Percentiles rank a stretch among this genome's conserved stretches.
These are phyloP conservation scores for Aspergillus coremiiformis DNA, from an alignment of 495 filamentous ascomycete genomes.

Conservation along the genomic window DNA sequence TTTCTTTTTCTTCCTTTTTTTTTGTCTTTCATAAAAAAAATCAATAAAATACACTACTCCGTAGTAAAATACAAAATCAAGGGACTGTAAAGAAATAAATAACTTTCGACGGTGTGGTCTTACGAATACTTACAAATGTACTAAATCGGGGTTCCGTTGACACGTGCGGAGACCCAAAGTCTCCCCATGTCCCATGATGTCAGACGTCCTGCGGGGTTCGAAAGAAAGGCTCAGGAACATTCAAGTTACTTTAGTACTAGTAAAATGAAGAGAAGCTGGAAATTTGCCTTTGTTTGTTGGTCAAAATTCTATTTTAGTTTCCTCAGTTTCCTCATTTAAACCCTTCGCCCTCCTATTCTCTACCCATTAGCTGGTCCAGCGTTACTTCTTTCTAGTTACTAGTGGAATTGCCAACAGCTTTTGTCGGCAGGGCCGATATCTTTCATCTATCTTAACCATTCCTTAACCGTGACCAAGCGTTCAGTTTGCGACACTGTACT, in stretches of 20 bases:
- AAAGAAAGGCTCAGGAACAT: slow-evolving; percentile 12
- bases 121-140: too few relatives aligned
- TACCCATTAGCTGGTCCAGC: not conserved
- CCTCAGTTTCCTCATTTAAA: not conserved
- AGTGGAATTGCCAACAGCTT: not conserved
- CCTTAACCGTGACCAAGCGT: not conserved
- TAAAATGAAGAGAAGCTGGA: slow-evolving; percentile 7
- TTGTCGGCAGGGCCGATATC: not conserved
- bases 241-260: too few relatives aligned
- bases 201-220: slow-evolving; percentile 18
- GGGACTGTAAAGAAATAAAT: too few relatives aligned
- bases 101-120: too few relatives aligned
- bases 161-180: slow-evolving; percentile 2
- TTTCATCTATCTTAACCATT: not conserved
- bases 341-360: not conserved
- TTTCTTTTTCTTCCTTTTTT: not conserved
- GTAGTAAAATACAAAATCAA: too few relatives aligned
- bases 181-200: slow-evolving; percentile 10
- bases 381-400: not conserved
- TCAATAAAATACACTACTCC: too few relatives aligned
- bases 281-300: not conserved
- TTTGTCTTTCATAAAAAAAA: not conserved
- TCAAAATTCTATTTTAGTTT: not conserved
- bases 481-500: not conserved
- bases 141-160: not conserved